These are phyloP conservation scores for Hysterangium stoloniferum DNA, from an alignment of 768 basidiomycete genomes.

Conservation along the genomic window DNA sequence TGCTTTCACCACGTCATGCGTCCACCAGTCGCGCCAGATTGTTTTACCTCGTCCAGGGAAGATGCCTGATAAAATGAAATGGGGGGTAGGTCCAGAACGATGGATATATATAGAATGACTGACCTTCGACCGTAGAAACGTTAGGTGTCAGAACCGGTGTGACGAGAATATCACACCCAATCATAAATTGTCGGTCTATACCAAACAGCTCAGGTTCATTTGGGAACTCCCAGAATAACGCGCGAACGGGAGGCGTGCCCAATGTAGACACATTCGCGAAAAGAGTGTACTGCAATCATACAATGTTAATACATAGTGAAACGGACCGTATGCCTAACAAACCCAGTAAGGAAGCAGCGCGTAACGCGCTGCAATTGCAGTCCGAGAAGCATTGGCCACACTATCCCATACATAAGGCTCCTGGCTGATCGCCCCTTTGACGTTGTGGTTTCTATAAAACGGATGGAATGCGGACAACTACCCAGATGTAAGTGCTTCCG, in stretches of 20 bases:
- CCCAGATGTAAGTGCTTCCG: no score
- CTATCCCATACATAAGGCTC: constrained; percentile 80
- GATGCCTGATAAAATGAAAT: constrained; percentile 37
- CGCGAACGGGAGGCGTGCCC: constrained; percentile 66
- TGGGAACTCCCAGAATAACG: constrained; percentile 75
- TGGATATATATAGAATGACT: constrained; percentile 15
- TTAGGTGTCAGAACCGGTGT: constrained; percentile 70
- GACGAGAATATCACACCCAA: constrained; percentile 64
- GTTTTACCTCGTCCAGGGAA: constrained; percentile 55
- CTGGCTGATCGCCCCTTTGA: constrained; percentile 57
- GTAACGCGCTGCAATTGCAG: constrained; percentile 65
- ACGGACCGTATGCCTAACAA: constrained; percentile 20
- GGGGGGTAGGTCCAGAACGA: not conserved
- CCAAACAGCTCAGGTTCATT: constrained; percentile 55
- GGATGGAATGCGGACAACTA: constrained; percentile 68
- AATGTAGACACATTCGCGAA: constrained; percentile 58
- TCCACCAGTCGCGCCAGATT: constrained; percentile 70
- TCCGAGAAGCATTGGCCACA: constrained; percentile 65
- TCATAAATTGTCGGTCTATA: constrained; percentile 61
- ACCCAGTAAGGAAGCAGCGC: constrained; percentile 75
- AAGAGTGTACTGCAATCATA: constrained; percentile 56
- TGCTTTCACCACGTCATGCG: constrained; percentile 45
- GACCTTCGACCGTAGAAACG: constrained; percentile 58
- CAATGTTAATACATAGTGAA: no score
- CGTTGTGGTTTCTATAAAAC: constrained; percentile 78